Percentiles rank a stretch among this genome's conserved stretches.
Evolutionary conservation across 2,329 filamentous ascomycete genomes (phyloP).

Genomic region (Thyridium curvatum): DNA sequence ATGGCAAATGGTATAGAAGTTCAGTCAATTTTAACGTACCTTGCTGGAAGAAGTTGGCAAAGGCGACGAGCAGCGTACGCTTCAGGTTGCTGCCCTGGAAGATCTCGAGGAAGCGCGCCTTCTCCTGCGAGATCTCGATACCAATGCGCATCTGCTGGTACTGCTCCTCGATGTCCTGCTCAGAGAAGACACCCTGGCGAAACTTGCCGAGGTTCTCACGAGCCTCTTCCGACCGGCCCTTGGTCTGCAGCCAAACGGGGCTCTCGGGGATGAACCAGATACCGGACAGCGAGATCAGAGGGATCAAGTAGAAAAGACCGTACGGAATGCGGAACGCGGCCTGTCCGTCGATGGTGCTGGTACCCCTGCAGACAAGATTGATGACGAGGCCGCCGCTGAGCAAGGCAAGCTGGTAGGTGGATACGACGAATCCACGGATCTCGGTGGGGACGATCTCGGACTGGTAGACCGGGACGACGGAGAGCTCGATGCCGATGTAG

Average conservation of each 20-base stretch:
- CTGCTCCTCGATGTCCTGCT: too few species aligned
- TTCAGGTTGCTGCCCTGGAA: conserved; percentile 13
- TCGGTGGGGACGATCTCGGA: conserved; percentile 22
- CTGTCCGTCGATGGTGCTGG: conserved; percentile 18
- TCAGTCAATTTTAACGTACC: too few species aligned
- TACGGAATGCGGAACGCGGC: conserved; percentile 25
- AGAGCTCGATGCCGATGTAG: conserved; percentile 32
- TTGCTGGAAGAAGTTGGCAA: conserved; percentile 23
- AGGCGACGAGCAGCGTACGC: conserved; percentile 11
- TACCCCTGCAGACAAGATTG: conserved; percentile 19
- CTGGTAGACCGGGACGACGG: conserved; percentile 26
- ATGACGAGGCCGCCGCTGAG: conserved; percentile 15
- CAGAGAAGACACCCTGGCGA: too few species aligned
- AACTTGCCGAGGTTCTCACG: conserved; percentile 4
- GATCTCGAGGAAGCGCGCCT: conserved; percentile 2
- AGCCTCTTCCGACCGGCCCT: conserved; percentile 2
- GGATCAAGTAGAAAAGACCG: conserved; percentile 25
- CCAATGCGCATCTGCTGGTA: background rate
- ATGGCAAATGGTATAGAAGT: too few species aligned
- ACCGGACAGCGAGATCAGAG: conserved; percentile 15
- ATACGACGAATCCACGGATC: conserved; percentile 24
- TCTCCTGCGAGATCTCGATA: too few species aligned
- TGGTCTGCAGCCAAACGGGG: conserved; percentile 15
- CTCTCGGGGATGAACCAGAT: conserved; percentile 22
- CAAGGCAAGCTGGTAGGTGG: conserved; percentile 25